These are phyloP conservation scores for Ogataea trehaloabstinens DNA, from an alignment of 805 yeast genomes.

Conservation along the genomic window DNA sequence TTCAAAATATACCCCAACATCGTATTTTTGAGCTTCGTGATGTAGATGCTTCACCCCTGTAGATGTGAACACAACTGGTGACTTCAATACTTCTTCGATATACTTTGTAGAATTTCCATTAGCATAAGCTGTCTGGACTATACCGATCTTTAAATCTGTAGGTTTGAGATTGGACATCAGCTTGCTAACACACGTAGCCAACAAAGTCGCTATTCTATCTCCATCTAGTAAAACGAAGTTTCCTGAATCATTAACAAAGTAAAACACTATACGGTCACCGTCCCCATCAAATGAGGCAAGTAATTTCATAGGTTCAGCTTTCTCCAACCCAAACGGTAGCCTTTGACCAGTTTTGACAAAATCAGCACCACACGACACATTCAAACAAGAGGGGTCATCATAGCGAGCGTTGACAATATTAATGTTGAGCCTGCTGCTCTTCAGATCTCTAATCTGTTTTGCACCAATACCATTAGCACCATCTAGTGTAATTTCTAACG, in stretches of 20 bases:
- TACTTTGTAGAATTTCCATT: slow-evolving; percentile 87
- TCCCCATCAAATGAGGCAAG: slow-evolving; percentile 94
- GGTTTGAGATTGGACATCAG: slow-evolving; percentile 46
- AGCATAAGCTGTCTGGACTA: slow-evolving; percentile 97
- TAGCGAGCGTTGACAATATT: slow-evolving; percentile 53
- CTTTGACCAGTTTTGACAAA: slow-evolving; percentile 86
- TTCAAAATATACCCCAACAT: slow-evolving; percentile 92
- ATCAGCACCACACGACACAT: slow-evolving; percentile 90
- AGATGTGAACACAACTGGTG: slow-evolving; percentile 85
- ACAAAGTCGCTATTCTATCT: slow-evolving; percentile 85
- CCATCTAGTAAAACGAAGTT: slow-evolving; percentile 76
- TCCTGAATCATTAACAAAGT: slow-evolving; percentile 41
- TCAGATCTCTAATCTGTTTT: slow-evolving; percentile 55
- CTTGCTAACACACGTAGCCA: slow-evolving; percentile 61
- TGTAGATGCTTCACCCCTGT: slow-evolving; percentile 97
- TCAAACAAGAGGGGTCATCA: slow-evolving; percentile 55
- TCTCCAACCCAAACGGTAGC: slow-evolving; percentile 58
- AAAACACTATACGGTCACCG: slow-evolving; percentile 91
- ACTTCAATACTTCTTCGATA: slow-evolving; percentile 53
- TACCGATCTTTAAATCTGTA: slow-evolving; percentile 52
- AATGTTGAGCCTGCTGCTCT: slow-evolving; percentile 38
- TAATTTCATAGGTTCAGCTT: slow-evolving; percentile 44
- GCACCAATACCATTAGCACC: slow-evolving; percentile 98
- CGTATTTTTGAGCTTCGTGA: slow-evolving; percentile 83
- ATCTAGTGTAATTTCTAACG: slow-evolving; percentile 60